These are phyloP conservation scores for Tilletia caries DNA, from an alignment of 1,284 basidiomycete genomes.

Conservation along the genomic window DNA sequence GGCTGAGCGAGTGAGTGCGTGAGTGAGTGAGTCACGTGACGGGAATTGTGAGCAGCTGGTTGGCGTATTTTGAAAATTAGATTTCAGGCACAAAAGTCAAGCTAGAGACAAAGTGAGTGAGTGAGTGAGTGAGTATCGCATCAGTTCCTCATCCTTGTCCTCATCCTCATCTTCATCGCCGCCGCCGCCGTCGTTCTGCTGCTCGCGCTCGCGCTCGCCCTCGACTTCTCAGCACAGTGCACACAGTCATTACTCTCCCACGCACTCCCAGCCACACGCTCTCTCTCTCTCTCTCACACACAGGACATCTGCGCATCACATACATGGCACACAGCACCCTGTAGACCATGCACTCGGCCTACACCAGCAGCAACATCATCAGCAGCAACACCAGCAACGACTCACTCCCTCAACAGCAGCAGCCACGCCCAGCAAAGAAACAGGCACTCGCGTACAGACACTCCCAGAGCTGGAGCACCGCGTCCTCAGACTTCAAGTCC, in stretches of 20 bases:
- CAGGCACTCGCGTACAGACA: background rate
- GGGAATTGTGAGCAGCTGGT: no score
- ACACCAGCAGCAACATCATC: background rate
- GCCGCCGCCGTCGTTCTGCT: no score
- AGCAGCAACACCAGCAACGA: background rate
- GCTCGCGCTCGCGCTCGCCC: no score
- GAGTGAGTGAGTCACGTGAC: no score
- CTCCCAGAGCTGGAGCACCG: background rate
- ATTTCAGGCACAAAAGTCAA: no score
- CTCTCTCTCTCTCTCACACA: background rate
- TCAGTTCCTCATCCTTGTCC: no score
- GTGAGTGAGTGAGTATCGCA: no score
- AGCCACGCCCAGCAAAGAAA: background rate
- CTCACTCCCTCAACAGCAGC: background rate
- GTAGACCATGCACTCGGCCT: constrained; percentile 1
- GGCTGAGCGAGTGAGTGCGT: no score
- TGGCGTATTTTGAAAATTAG: no score
- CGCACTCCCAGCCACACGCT: background rate
- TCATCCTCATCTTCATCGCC: no score
- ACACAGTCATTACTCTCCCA: background rate
- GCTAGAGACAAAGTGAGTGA: no score
- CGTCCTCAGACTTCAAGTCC: background rate
- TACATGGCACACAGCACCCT: background rate
- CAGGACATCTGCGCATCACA: background rate
- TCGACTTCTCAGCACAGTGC: background rate